Evolutionary conservation across 2,329 filamentous ascomycete species (phyloP).

Genomic region (Tolypocladium tundrense): DNA sequence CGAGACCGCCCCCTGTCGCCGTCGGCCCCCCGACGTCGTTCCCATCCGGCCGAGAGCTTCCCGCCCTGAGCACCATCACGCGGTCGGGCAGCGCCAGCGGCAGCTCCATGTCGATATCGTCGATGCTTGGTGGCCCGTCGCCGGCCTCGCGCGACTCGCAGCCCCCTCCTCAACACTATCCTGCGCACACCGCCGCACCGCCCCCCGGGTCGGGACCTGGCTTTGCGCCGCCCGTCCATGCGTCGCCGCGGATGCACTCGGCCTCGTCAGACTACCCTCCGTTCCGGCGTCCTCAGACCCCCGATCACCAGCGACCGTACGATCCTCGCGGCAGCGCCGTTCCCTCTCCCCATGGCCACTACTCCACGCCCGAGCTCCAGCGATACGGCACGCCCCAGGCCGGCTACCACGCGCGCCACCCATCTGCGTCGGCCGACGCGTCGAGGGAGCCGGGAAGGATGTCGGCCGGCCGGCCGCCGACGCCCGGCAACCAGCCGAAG

Average conservation of each 20-base stretch:
- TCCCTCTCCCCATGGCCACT: constrained; percentile 38
- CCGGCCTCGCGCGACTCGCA: constrained; percentile 31
- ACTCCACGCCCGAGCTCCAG: constrained; percentile 47
- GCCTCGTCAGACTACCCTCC: constrained; percentile 48
- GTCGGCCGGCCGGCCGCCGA: constrained; percentile 31
- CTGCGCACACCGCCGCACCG: constrained; percentile 23
- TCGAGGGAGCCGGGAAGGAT: constrained; percentile 27
- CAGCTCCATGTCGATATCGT: constrained; percentile 52
- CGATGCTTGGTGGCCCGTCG: constrained; percentile 46
- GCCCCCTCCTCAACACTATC: constrained; percentile 29
- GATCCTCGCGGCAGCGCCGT: constrained; percentile 33
- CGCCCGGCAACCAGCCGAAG: constrained; percentile 43
- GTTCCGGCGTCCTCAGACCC: constrained; percentile 60
- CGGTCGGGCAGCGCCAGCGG: constrained; percentile 33
- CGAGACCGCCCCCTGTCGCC: constrained; percentile 30
- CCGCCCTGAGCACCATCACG: constrained; percentile 38
- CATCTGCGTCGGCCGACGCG: constrained; percentile 36
- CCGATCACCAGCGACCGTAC: constrained; percentile 54
- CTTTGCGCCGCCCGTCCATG: constrained; percentile 39
- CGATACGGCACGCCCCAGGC: constrained; percentile 48
- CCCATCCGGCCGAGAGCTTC: constrained; percentile 39
- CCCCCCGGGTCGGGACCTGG: constrained; percentile 31
- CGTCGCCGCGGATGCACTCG: constrained; percentile 45
- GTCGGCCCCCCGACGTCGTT: constrained; percentile 35
- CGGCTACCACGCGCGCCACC: constrained; percentile 39